A percentile compares a stretch with the other conserved stretches of the same genome.
These are phyloP conservation scores for Botrytis squamosa DNA, from an alignment of 2,329 filamentous ascomycete species.

Conservation along the genomic window DNA sequence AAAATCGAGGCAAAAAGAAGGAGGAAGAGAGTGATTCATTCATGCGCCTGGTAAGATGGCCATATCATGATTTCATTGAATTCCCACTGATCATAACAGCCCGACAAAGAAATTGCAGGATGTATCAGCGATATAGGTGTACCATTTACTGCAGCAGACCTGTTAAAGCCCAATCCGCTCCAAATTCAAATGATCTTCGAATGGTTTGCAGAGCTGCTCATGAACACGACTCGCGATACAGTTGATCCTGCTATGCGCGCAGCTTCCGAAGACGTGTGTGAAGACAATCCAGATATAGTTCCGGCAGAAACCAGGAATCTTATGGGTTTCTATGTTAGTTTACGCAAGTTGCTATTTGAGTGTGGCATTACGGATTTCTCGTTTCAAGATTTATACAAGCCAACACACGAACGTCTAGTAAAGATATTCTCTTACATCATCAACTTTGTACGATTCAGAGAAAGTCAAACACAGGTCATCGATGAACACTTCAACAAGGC, in stretches of 20 bases:
- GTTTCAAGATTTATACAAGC: slow-evolving; percentile 87
- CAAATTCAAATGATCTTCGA: slow-evolving; percentile 98
- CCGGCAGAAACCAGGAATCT: slow-evolving; percentile 87
- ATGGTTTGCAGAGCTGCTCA: slow-evolving; percentile 91
- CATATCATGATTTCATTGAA: slow-evolving; percentile 3
- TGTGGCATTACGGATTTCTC: slow-evolving; percentile 93
- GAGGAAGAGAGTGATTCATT: slow-evolving; percentile 57
- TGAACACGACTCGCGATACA: slow-evolving; percentile 89
- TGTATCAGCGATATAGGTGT: slow-evolving; percentile 98
- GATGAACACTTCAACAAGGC: slow-evolving; percentile 92
- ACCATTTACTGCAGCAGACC: slow-evolving; percentile 78
- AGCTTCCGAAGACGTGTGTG: slow-evolving; percentile 82
- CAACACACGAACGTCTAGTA: slow-evolving; percentile 83
- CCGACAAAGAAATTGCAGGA: slow-evolving; percentile 81
- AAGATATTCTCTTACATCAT: slow-evolving; percentile 98
- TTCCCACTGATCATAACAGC: slow-evolving; percentile 35
- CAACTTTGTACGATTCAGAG: slow-evolving; percentile 96
- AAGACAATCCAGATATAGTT: slow-evolving; percentile 79
- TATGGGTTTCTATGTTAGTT: slow-evolving; percentile 89
- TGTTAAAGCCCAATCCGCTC: slow-evolving; percentile 89
- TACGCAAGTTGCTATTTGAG: slow-evolving; percentile 76
- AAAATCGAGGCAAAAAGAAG: slow-evolving; percentile 51
- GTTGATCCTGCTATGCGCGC: slow-evolving; percentile 95
- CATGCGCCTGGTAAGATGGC: slow-evolving; percentile 51
- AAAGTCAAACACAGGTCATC: slow-evolving; percentile 85